Evolutionary conservation across 352 stramenopile species (phyloP).

Genomic region (Pythium myriotylum): DNA sequence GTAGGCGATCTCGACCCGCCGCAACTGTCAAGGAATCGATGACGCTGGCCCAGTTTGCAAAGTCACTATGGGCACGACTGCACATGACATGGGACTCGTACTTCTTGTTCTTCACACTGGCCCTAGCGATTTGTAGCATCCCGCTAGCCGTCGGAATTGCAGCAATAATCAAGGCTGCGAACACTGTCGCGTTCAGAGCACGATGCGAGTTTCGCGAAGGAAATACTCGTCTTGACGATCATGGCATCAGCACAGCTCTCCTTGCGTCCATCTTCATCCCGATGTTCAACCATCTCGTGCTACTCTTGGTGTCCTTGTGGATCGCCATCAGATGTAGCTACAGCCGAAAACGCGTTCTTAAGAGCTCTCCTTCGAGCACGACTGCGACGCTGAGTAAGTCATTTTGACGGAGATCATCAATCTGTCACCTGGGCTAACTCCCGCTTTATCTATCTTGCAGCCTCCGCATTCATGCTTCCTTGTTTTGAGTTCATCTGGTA

Average conservation of each 20-base stretch:
- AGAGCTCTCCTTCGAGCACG: conserved; percentile 57
- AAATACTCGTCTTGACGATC: conserved; percentile 21
- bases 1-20: background rate
- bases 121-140: conserved; percentile 54
- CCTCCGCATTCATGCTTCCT: conserved; percentile 85
- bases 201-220: conserved; percentile 44
- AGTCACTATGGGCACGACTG: conserved; percentile 56
- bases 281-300: conserved; percentile 66
- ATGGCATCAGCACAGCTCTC: conserved; percentile 42
- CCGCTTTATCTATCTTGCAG: conserved; percentile 29
- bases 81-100: conserved; percentile 78
- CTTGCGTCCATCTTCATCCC: conserved; percentile 59
- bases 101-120: conserved; percentile 57
- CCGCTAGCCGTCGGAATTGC: conserved; percentile 43
- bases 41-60: conserved; percentile 26
- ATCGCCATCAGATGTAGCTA: conserved; percentile 76
- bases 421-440: too few relatives aligned
- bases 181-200: conserved; percentile 39
- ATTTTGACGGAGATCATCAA: too few relatives aligned
- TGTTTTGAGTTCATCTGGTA: conserved; percentile 89
- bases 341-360: conserved; percentile 72
- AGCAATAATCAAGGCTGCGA: conserved; percentile 32
- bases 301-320: conserved; percentile 69
- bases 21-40: conserved; percentile 9
- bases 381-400: conserved; percentile 77